Percentiles rank a stretch among this genome's conserved stretches.
These are phyloP conservation scores for Fusarium poae DNA, from an alignment of 2,329 filamentous ascomycete genomes.

Conservation along the genomic window DNA sequence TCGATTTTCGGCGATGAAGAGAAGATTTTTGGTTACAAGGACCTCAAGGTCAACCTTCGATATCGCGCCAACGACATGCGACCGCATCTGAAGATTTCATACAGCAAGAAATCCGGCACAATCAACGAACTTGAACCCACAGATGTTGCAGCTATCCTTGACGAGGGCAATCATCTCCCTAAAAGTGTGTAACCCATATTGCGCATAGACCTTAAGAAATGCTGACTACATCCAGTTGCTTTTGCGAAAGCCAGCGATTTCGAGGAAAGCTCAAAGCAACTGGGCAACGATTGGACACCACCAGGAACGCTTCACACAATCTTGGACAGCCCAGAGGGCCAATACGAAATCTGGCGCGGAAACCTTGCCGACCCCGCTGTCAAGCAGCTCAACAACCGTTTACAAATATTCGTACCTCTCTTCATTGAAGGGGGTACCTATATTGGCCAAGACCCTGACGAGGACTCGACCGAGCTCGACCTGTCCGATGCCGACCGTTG, in stretches of 20 bases:
- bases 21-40: slow-evolving; percentile 89
- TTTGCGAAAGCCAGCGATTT: slow-evolving; percentile 74
- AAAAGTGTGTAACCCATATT: slow-evolving; percentile 63
- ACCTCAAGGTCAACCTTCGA: slow-evolving; percentile 79
- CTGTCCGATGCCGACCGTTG: slow-evolving; percentile 83
- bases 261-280: slow-evolving; percentile 66
- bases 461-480: slow-evolving; percentile 72
- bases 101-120: slow-evolving; percentile 76
- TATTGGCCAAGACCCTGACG: slow-evolving; percentile 65
- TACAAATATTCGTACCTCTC: slow-evolving; percentile 85
- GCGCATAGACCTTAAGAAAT: not conserved
- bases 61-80: slow-evolving; percentile 79
- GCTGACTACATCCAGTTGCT: slow-evolving; percentile 65
- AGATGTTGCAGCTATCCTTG: slow-evolving; percentile 75
- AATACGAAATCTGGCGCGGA: slow-evolving; percentile 88
- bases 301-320: slow-evolving; percentile 79
- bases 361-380: slow-evolving; percentile 78
- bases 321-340: slow-evolving; percentile 71
- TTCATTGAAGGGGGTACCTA: slow-evolving; percentile 94
- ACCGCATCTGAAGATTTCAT: slow-evolving; percentile 79
- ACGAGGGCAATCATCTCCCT: slow-evolving; percentile 75
- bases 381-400: slow-evolving; percentile 78
- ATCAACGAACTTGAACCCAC: slow-evolving; percentile 76
- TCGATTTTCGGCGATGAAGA: slow-evolving; percentile 95
- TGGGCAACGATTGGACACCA: slow-evolving; percentile 70